phyloP scores from a whole-genome alignment of 73 alveolate genomes.

The Tetrahymena thermophila region DNA sequence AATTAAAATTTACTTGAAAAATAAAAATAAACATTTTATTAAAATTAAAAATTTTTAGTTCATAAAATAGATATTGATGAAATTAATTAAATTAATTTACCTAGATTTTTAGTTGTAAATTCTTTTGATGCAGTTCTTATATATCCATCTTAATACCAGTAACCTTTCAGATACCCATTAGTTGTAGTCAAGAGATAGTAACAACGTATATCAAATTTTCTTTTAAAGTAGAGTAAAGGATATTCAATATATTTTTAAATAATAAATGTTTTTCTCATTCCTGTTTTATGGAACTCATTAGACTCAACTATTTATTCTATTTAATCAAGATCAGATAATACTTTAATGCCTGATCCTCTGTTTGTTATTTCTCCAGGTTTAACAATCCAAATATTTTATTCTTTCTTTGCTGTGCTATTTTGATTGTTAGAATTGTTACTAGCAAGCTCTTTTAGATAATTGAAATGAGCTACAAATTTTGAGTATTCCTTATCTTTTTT shows the following conservation, averaged over 20 bases:
- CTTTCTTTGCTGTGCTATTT: not conserved
- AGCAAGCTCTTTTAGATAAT: not conserved
- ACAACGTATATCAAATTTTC: constrained; percentile 94
- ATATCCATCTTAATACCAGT: constrained; percentile 73
- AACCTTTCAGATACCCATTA: constrained; percentile 62
- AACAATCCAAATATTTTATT: constrained; percentile 43
- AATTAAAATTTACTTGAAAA: too few species aligned
- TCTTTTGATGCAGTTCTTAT: constrained; percentile 75
- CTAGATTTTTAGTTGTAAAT: constrained; percentile 49
- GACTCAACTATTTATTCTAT: constrained; percentile 20
- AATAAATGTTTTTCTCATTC: constrained; percentile 59
- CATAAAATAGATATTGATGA: too few species aligned
- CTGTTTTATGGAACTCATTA: constrained; percentile 21
- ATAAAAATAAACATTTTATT: too few species aligned
- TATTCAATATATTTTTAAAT: constrained; percentile 88
- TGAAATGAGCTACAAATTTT: constrained; percentile 35
- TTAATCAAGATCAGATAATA: not conserved
- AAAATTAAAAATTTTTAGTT: too few species aligned
- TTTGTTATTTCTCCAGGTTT: constrained; percentile 60
- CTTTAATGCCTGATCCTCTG: constrained; percentile 54
- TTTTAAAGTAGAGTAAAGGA: constrained; percentile 81
- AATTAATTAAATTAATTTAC: too few species aligned
- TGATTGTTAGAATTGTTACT: not conserved
- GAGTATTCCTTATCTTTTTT: constrained; percentile 53
- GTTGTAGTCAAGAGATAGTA: constrained; percentile 70